Percentiles rank a stretch among this genome's conserved stretches.
phyloP scores from a whole-genome alignment of 164 flowering plant species.

The Magnolia kwangsiensis region DNA sequence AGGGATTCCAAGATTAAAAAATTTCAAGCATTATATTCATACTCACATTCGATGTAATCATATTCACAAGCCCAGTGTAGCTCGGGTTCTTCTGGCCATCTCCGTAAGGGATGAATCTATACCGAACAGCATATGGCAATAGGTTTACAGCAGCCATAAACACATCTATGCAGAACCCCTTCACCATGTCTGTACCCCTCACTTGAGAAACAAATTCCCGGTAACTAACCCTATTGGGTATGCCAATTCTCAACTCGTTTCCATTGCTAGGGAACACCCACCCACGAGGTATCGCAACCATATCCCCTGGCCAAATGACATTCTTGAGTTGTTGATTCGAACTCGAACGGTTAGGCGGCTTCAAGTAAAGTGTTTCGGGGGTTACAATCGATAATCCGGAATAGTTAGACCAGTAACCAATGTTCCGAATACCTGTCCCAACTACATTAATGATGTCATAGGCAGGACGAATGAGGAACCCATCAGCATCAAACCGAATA shows the following conservation, averaged over 20 bases:
- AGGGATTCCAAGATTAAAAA: neutral
- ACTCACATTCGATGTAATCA: constrained; percentile 68
- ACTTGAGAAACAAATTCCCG: constrained; percentile 52
- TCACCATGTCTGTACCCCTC: constrained; percentile 40
- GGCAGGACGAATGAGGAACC: constrained; percentile 53
- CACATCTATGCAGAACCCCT: constrained; percentile 87
- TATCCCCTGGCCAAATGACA: constrained; percentile 77
- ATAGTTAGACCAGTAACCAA: constrained; percentile 81
- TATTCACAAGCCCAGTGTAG: constrained; percentile 57
- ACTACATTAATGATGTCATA: constrained; percentile 70
- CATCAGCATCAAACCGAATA: constrained; percentile 44
- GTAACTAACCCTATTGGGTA: constrained; percentile 57
- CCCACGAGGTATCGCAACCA: constrained; percentile 56
- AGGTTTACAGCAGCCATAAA: constrained; percentile 70
- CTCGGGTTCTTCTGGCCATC: constrained; percentile 68
- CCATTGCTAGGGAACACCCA: constrained; percentile 78
- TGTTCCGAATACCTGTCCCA: constrained; percentile 54
- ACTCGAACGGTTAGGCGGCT: constrained; percentile 52
- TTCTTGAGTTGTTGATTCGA: constrained; percentile 36
- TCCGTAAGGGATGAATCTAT: constrained; percentile 59
- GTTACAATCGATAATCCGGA: constrained; percentile 55
- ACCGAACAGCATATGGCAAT: constrained; percentile 79
- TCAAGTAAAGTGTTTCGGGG: constrained; percentile 60
- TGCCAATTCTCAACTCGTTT: constrained; percentile 53
- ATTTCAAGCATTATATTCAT: neutral